A percentile compares a stretch with the other conserved stretches of the same genome.
Conservation (phyloP, 768 basidiomycete genomes). For the Boletus vermiculosoides region DNA sequence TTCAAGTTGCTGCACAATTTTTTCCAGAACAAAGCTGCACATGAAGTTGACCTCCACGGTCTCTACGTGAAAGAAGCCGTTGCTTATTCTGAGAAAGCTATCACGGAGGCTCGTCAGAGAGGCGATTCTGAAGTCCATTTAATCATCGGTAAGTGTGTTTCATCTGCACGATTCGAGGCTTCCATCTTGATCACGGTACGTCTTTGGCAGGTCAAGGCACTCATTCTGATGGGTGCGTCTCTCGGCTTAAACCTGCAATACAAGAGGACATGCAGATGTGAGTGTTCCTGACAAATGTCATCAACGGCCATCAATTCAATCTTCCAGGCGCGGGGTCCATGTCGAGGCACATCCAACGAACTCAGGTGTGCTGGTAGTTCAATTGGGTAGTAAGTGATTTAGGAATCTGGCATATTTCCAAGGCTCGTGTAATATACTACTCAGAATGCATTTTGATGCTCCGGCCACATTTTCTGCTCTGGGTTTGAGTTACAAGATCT, state of each 20-base stretch:
- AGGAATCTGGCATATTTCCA: not conserved
- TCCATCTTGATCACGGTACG: not conserved
- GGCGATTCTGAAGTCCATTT: constrained; percentile 66
- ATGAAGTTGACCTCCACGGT: constrained; percentile 87
- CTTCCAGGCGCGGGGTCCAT: constrained; percentile 59
- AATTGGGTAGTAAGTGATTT: constrained; percentile 17
- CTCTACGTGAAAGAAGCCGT: constrained; percentile 93
- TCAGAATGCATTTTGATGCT: not conserved
- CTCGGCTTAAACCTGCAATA: constrained; percentile 89
- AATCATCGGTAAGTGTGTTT: constrained; percentile 70
- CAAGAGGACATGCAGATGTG: constrained; percentile 78
- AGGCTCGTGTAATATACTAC: not conserved
- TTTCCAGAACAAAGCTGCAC: constrained; percentile 55
- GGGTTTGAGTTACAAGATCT: not conserved
- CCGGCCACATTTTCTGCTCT: too few relatives aligned
- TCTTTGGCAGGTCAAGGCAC: constrained; percentile 70
- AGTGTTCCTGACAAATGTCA: constrained; percentile 13
- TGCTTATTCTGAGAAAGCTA: constrained; percentile 63
- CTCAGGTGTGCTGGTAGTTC: constrained; percentile 79
- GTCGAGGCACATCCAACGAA: constrained; percentile 80
- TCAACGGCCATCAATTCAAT: not conserved
- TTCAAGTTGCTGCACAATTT: not conserved
- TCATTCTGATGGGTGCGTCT: constrained; percentile 70
- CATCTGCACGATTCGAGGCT: not conserved
- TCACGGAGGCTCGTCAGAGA: constrained; percentile 57